Conservation (phyloP, 257 asterid genomes). For the Ocimum tenuiflorum region DNA sequence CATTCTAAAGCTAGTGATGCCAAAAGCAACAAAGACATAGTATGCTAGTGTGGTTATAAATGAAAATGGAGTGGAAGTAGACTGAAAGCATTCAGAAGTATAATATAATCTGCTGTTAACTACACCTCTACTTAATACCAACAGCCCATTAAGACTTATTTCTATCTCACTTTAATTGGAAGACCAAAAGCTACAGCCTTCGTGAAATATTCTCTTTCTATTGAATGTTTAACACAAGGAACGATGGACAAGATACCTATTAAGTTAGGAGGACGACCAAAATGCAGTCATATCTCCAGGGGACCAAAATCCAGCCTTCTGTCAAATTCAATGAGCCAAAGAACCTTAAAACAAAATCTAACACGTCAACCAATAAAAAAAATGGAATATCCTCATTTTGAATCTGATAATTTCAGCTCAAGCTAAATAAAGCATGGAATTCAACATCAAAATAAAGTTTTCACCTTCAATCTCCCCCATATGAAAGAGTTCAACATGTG, state of each 20-base stretch:
- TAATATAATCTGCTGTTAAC: constrained; percentile 1
- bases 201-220: constrained; percentile 12
- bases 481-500: neutral
- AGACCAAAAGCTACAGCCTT: constrained; percentile 23
- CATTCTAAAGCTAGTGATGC: no score
- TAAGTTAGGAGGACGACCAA: constrained; percentile 20
- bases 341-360: neutral
- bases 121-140: neutral
- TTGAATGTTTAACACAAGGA: constrained; percentile 8
- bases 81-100: neutral
- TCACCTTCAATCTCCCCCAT: neutral
- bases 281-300: constrained; percentile 20
- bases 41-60: no score
- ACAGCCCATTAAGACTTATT: neutral
- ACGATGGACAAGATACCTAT: no score
- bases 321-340: constrained; percentile 49
- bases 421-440: constrained; percentile 31
- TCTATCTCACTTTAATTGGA: constrained; percentile 9
- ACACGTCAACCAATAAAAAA: neutral
- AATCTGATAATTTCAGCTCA: constrained; percentile 37
- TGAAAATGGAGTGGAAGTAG: neutral
- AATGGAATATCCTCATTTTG: neutral
- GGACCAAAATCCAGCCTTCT: constrained; percentile 49
- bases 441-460: neutral
- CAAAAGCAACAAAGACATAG: no score